Percentiles rank a stretch among this genome's conserved stretches.
These are phyloP conservation scores for Sonneratia alba DNA, from an alignment of 345 rosid genomes.

Conservation along the genomic window DNA sequence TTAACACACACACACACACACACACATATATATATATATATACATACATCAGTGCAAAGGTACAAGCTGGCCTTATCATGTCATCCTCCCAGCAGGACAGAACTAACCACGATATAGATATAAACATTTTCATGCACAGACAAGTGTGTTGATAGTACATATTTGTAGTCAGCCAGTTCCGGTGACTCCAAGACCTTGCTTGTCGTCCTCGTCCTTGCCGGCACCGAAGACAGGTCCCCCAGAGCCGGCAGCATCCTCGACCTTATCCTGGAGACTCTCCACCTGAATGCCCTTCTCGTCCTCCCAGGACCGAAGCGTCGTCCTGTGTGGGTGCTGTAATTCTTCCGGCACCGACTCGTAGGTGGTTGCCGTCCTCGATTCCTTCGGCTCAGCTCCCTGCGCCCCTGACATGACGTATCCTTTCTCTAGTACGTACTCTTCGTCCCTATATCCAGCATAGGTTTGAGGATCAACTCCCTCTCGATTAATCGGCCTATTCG, in stretches of 20 bases:
- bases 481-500: neutral
- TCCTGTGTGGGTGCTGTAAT: constrained; percentile 34
- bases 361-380: constrained; percentile 36
- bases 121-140: too few species aligned
- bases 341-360: constrained; percentile 39
- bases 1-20: too few species aligned
- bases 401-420: constrained; percentile 37
- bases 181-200: constrained; percentile 36
- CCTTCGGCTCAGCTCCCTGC: constrained; percentile 50
- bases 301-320: constrained; percentile 24
- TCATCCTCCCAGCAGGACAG: too few species aligned
- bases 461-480: neutral
- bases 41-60: too few species aligned
- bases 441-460: too few species aligned
- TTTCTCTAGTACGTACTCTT: too few species aligned
- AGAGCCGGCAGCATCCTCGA: constrained; percentile 28
- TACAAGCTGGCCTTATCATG: too few species aligned
- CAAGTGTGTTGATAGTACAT: neutral
- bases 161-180: constrained; percentile 29
- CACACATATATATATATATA: too few species aligned
- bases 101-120: too few species aligned
- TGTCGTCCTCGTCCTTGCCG: constrained; percentile 22
- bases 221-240: constrained; percentile 46
- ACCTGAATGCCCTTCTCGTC: constrained; percentile 32
- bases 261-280: constrained; percentile 36